Evolutionary conservation across 768 basidiomycete genomes (phyloP), one percentile per base, ranked within the genome.

Genomic region (Steccherinum ochraceum): DNA sequence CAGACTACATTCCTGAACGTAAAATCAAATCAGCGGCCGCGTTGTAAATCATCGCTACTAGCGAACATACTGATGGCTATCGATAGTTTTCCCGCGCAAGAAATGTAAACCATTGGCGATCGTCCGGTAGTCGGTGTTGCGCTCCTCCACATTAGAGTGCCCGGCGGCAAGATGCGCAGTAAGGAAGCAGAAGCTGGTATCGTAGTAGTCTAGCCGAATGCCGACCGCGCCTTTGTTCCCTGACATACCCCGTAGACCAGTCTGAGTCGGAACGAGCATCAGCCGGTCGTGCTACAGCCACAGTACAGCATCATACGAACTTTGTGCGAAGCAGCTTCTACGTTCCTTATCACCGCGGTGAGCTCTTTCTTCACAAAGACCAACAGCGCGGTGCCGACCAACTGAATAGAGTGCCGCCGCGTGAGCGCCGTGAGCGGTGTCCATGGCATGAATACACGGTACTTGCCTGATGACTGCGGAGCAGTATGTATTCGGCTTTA

Each of bases 81-180:
- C 72, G 21, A 98, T 93, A 0, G 79, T 87, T 66, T 92, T 93
- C 16, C 95, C 96, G 58, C 85, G 84, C 45, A 86, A 76, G 65
- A 99, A 99, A 54, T 90, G 87, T 26, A 99, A 64, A 1, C 88
- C 91, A 46, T 79, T 76, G 10, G 75, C 75, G 49, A 99, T 95
- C 4, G 96, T 98, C 49, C 78, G 73, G 61, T 93, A 98, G 67
- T 99, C 96, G 11, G 84, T 77, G 60, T 97, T 93, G 23, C 96
- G 79, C 64, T 98, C 96, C 26, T 86, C 85, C 3, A 92, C 73
- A 60, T 95, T 95, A 4, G 78, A 63, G 61, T 96, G 93, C 5
- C 96, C 96, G n/a, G 96, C 94, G 13, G 96, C 94, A 40, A 98
- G 77, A 67, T 98, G 96, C 3, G 91, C 92, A 7, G 95, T 97